Evolutionary conservation across 108 stramenopile genomes (phyloP), one percentile per base, ranked within the genome.

Genomic region (Skeletonema potamos): DNA sequence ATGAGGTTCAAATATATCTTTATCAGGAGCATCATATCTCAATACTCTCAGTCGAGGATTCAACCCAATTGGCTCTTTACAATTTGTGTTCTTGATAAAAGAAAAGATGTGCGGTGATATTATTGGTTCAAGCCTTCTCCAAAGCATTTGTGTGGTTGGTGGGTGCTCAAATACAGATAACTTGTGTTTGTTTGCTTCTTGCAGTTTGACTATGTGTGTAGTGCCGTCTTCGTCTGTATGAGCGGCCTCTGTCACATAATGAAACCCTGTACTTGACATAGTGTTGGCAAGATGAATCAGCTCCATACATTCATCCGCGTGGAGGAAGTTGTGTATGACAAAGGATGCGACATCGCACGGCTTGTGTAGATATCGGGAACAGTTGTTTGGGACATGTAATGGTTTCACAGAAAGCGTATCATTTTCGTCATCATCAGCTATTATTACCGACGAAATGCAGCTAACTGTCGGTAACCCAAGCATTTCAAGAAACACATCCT

Each of bases 1-100:
- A 58, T 92, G 91, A 9, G 87, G 79, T 12, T 67, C 37, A 67
- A 92, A 92, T 15, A 72, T 68, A 74, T 92, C 91, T 29, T 82
- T 54, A 61, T 92, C 91, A 0, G 18, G 1, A 27, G 86, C 78
- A 84, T 92, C 89, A 62, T 92, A 92, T 34, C 74, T 44, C 15
- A 92, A 58, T 4, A 92, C 85, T 7, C 91, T 87, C 12, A 92
- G 51, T 51, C 87, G 70, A 4, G 91, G 89, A 79, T 92, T 90
- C 54, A 92, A 74, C 22, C 89, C 86, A 15, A 67, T 13, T 6
- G 85, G 83, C 15, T 74, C 64, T 6, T 68, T 66, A 32, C 59
- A 83, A 6, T 77, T 30, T 39, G 74, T 75, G 22, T 83, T 32
- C 3, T 84, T 1, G 0, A 54, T 54, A 55, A 79, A 83, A 4